phyloP scores from a whole-genome alignment of 2,329 filamentous ascomycete species.

The Phoma sp. region DNA sequence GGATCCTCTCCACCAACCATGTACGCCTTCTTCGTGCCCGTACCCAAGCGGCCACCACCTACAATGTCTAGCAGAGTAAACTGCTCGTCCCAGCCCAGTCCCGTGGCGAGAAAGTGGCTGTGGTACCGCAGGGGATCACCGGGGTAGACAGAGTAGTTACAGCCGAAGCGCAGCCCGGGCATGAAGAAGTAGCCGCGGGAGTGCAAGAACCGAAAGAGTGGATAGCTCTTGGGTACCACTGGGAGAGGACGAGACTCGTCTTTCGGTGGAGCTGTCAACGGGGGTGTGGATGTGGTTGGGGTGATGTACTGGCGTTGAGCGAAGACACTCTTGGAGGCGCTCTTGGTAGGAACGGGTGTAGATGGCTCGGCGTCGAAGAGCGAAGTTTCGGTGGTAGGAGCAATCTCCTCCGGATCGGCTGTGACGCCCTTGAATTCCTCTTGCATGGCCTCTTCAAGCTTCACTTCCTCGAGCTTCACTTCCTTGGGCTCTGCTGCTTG shows the following conservation, averaged over 20 bases:
- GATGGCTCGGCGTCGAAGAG: constrained; percentile 35
- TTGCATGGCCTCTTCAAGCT: constrained; percentile 11
- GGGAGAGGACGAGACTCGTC: constrained; percentile 42
- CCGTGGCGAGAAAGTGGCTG: constrained; percentile 89
- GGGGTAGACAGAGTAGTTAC: constrained; percentile 92
- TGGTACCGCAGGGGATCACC: constrained; percentile 95
- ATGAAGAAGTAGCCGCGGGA: constrained; percentile 83
- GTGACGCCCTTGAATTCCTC: constrained; percentile 7
- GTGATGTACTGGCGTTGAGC: constrained; percentile 50
- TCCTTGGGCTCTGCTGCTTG: not conserved
- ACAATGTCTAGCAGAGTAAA: constrained; percentile 86
- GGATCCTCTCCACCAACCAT: constrained; percentile 74
- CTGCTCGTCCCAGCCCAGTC: constrained; percentile 85
- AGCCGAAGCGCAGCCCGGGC: constrained; percentile 92
- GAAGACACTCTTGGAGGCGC: constrained; percentile 20
- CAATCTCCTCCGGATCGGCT: constrained; percentile 2
- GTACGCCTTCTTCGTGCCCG: constrained; percentile 95
- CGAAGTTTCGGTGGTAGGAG: constrained; percentile 18
- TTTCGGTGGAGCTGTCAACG: constrained; percentile 33
- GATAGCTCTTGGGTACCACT: constrained; percentile 60
- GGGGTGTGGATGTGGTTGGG: constrained; percentile 55
- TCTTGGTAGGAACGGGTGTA: constrained; percentile 19
- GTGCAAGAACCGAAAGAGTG: constrained; percentile 83
- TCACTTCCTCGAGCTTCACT: not conserved
- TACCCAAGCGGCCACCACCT: constrained; percentile 84